A percentile compares a stretch with the other conserved stretches of the same genome.
Conservation (phyloP, 345 rosid genomes). For the Acer yangbiense region DNA sequence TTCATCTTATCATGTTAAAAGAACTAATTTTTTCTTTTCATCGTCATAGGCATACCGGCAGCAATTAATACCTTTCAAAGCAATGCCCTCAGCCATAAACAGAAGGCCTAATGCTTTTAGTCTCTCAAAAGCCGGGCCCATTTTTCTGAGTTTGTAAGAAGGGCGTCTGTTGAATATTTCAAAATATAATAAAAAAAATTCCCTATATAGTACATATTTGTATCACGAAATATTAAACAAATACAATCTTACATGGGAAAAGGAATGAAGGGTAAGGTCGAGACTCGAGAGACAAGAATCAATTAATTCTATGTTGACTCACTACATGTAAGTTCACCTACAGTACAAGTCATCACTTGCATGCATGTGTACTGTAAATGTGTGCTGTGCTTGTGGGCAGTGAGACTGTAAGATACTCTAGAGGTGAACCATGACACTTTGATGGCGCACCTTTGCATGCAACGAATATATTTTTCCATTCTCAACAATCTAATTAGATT, state of each 20-base stretch:
- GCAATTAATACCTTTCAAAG: conserved; percentile 1
- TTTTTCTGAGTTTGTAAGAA: conserved; percentile 1
- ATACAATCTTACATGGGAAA: neutral
- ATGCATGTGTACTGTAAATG: neutral
- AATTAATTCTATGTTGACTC: neutral
- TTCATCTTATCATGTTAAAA: neutral
- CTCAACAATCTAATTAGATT: neutral
- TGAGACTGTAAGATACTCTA: neutral
- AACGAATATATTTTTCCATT: neutral
- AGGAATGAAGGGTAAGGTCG: neutral
- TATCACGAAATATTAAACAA: neutral
- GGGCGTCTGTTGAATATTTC: neutral
- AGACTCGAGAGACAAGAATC: neutral
- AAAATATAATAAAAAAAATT: conserved; percentile 2
- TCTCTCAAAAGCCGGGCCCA: neutral
- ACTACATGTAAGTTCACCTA: neutral
- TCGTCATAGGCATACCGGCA: neutral
- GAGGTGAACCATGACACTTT: neutral
- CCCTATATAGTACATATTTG: neutral
- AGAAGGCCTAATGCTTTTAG: neutral
- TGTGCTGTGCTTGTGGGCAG: neutral
- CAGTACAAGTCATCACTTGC: neutral
- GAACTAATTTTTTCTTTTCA: neutral
- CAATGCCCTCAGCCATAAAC: neutral
- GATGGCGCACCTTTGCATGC: neutral